Base-by-base conservation (phyloP, 2,329 filamentous ascomycete species). In the Ambrosiella cleistominuta region DNA sequence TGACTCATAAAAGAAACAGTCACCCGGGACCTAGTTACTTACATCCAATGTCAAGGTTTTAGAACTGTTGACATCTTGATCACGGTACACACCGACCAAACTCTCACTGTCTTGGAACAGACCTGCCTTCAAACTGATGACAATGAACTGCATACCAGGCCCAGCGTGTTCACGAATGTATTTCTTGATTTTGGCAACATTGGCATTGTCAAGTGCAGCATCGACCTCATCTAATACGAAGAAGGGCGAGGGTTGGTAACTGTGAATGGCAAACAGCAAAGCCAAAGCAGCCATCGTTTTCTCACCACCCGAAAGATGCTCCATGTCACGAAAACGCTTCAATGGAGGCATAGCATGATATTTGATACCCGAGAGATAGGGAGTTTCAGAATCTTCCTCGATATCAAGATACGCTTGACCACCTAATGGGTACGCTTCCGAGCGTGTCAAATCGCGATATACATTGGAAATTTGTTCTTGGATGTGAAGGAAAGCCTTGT, bases 271-370 rank as follows among this genome's bases (percentile, higher is more conserved):
- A 68, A 98, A 98, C 3, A 98, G 78, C 45, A 98, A 77, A n/a
- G 93, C 93, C 44, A 98, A 75, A 12, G 93, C 93, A 1, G 93
- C 93, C 84, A 98, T 98, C 0, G 93, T 98, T 76, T 98, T 98
- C 72, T 98, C 93, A 58, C 93, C 93, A 65, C 93, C 93, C 1
- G 88, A 95, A 8, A 98, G 75, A 68, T 96, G 93, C 70, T 98
- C 93, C 93, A 98, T 98, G 69, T 98, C 94, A 65, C 93, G 81
- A 79, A 98, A 98, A 51, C 93, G 88, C 74, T 98, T 98, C 62
- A 96, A 81, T 1, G 93, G 93, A 17, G 93, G 93, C 90, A 97
- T 98, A 62, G 93, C 94, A 68, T 97, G 90, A 71, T 98, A 98
- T 68, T 95, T 96, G 71, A 98, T 89, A 38, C 93, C 93, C 45